Evolutionary conservation across 306 rosid species (phyloP).

Genomic region (Adenanthera pavonina): DNA sequence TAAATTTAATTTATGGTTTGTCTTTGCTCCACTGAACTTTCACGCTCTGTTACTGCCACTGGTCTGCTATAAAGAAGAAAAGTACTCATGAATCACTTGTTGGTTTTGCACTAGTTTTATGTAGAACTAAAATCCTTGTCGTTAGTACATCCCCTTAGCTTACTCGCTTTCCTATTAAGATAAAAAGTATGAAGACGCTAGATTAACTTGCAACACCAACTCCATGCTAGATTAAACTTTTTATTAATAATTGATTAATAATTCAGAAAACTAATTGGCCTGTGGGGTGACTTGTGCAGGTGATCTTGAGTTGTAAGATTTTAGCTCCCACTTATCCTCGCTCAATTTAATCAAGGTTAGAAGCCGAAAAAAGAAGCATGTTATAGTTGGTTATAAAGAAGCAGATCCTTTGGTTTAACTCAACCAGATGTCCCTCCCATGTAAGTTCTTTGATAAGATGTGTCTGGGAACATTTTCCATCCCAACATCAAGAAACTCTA

Average conservation of each 20-base stretch:
- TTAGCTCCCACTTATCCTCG: conserved; percentile 1
- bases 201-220: neutral
- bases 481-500: conserved; percentile 22
- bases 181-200: neutral
- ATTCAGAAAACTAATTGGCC: conserved; percentile 29
- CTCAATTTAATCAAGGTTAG: conserved; percentile 24
- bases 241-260: neutral
- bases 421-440: conserved; percentile 24
- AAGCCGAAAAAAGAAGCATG: neutral
- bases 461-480: conserved; percentile 8
- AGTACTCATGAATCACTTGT: neutral
- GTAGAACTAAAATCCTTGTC: neutral
- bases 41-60: neutral
- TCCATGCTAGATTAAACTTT: neutral
- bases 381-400: conserved; percentile 12
- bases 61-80: neutral
- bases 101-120: neutral
- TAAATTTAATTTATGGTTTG: neutral
- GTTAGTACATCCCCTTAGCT: neutral
- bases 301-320: conserved; percentile 28
- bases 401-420: conserved; percentile 30
- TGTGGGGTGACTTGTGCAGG: conserved; percentile 45
- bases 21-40: neutral
- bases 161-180: conserved; percentile 1
- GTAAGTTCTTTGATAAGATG: neutral